phyloP scores from a whole-genome alignment of 495 filamentous ascomycete species.

The Trichocladium antarcticum region DNA sequence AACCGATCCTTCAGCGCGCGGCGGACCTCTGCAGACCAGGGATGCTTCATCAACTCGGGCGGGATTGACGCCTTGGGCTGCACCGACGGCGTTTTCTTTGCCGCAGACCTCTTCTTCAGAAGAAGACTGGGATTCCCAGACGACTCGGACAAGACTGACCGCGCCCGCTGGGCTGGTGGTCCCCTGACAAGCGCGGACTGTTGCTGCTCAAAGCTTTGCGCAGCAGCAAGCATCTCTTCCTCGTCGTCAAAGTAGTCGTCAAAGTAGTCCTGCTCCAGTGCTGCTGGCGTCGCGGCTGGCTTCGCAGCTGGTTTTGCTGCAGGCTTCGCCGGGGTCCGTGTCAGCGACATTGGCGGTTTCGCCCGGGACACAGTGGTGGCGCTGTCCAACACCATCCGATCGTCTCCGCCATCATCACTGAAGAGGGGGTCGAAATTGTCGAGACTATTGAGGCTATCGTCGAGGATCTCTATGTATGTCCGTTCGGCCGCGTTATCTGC shows the following conservation, averaged over 20 bases:
- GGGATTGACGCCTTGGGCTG: slow-evolving; percentile 23
- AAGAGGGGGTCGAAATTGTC: too few species aligned
- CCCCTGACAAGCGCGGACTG: slow-evolving; percentile 22
- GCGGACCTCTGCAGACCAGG: slow-evolving; percentile 82
- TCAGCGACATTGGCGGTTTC: neutral
- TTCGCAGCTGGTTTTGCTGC: neutral
- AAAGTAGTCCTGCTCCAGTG: neutral
- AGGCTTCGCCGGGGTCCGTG: slow-evolving; percentile 1
- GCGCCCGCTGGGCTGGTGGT: slow-evolving; percentile 11
- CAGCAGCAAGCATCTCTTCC: slow-evolving; percentile 56
- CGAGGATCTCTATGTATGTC: slow-evolving; percentile 21
- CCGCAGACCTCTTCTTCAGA: slow-evolving; percentile 19
- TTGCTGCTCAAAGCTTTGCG: slow-evolving; percentile 45
- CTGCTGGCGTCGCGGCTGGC: neutral
- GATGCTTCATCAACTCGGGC: slow-evolving; percentile 36
- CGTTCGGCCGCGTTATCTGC: neutral
- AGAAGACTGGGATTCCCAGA: slow-evolving; percentile 25
- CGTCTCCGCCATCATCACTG: slow-evolving; percentile 29
- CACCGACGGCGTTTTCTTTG: slow-evolving; percentile 19
- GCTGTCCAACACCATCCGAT: slow-evolving; percentile 7
- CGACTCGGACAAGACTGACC: slow-evolving; percentile 27
- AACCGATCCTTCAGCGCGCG: slow-evolving; percentile 68
- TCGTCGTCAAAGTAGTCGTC: slow-evolving; percentile 48
- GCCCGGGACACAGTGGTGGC: neutral
- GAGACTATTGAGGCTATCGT: too few species aligned